These are phyloP conservation scores for Hemileccinum rubropunctum DNA, from an alignment of 768 basidiomycete species.

Conservation along the genomic window DNA sequence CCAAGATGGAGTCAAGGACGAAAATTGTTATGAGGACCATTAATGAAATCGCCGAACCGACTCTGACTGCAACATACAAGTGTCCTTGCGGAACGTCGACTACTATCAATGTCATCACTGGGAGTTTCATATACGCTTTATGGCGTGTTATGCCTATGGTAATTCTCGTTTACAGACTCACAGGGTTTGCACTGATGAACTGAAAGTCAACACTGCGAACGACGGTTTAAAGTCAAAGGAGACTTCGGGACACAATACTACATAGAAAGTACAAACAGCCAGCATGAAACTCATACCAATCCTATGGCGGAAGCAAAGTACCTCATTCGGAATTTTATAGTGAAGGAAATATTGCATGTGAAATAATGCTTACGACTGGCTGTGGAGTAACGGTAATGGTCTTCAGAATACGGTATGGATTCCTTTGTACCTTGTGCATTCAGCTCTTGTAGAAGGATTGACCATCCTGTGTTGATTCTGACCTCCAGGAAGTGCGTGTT, in stretches of 20 bases:
- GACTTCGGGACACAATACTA: background rate
- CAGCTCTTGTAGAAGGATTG: background rate
- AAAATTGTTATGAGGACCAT: constrained; percentile 4
- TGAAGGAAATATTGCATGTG: background rate
- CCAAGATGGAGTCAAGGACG: background rate
- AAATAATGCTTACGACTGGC: too few relatives aligned
- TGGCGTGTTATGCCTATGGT: background rate
- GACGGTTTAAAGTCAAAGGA: background rate
- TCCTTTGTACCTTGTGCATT: background rate
- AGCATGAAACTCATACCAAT: too few relatives aligned
- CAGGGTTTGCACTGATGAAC: background rate
- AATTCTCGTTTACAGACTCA: background rate
- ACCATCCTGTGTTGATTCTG: background rate
- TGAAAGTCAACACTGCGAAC: constrained; percentile 2
- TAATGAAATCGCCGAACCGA: background rate
- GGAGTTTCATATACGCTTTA: background rate
- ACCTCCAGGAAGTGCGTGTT: background rate
- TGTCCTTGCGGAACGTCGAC: background rate
- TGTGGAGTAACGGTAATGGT: too few relatives aligned
- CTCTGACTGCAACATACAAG: background rate
- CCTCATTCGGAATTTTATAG: constrained; percentile 5
- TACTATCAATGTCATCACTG: background rate
- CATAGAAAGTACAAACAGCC: background rate
- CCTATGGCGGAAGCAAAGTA: background rate
- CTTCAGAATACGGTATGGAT: background rate